Evolutionary conservation across 2,329 filamentous ascomycete genomes (phyloP).

Genomic region (Monosporascus sp.): DNA sequence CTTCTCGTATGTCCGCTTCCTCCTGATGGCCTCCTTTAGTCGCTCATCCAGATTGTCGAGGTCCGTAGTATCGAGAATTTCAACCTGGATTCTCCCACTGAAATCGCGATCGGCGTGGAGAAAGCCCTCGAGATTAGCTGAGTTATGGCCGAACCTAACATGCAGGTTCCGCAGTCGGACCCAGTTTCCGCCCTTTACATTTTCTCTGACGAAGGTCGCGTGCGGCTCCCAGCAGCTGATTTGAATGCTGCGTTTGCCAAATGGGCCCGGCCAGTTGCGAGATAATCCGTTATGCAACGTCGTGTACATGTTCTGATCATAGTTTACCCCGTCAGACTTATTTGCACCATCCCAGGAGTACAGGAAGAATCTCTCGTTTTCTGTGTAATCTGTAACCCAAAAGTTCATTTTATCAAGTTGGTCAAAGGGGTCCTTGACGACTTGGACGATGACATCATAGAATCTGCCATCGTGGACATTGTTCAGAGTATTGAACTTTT

Average conservation of each 20-base stretch:
- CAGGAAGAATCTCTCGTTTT: slow-evolving; percentile 58
- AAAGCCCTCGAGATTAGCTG: slow-evolving; percentile 61
- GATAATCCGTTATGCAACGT: slow-evolving; percentile 22
- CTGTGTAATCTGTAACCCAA: slow-evolving; percentile 80
- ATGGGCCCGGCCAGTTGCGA: slow-evolving; percentile 65
- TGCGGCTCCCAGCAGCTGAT: slow-evolving; percentile 68
- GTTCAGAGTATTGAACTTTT: slow-evolving; percentile 61
- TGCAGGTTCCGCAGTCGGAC: slow-evolving; percentile 67
- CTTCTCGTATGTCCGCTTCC: slow-evolving; percentile 61
- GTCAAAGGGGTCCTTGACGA: slow-evolving; percentile 50
- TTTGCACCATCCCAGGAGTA: slow-evolving; percentile 30
- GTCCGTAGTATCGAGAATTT: slow-evolving; percentile 37
- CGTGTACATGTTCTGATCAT: slow-evolving; percentile 53
- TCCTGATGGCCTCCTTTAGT: slow-evolving; percentile 52
- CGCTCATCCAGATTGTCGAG: slow-evolving; percentile 38
- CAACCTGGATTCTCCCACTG: slow-evolving; percentile 51
- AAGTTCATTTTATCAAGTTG: slow-evolving; percentile 47
- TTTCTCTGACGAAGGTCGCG: slow-evolving; percentile 47
- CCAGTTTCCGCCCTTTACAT: slow-evolving; percentile 55
- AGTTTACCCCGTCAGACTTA: slow-evolving; percentile 33
- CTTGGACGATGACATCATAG: slow-evolving; percentile 65
- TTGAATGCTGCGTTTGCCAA: slow-evolving; percentile 64
- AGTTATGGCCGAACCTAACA: slow-evolving; percentile 51
- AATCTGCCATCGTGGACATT: slow-evolving; percentile 53
- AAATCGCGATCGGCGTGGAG: slow-evolving; percentile 55